These are phyloP conservation scores for Geotrichum macrosporum DNA, from an alignment of 1,139 yeast genomes.

Conservation along the genomic window DNA sequence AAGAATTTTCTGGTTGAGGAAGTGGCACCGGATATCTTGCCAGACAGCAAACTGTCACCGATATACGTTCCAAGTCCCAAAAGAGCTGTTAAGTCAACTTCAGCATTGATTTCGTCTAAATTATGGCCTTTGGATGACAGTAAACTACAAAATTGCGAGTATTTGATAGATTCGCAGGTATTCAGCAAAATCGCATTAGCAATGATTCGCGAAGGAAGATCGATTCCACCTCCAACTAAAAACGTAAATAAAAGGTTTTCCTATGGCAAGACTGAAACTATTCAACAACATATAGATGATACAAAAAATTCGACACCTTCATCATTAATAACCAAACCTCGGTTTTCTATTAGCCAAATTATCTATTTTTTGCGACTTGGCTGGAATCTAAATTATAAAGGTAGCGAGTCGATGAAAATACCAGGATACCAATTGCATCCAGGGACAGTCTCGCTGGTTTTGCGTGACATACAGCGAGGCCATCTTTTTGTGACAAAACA, in stretches of 20 bases:
- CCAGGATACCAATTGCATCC: slow-evolving; percentile 15
- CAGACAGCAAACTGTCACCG: slow-evolving; percentile 1
- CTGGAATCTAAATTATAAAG: slow-evolving; percentile 1
- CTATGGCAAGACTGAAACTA: background rate
- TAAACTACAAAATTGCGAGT: background rate
- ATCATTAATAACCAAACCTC: background rate
- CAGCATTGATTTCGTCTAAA: background rate
- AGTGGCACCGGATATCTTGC: background rate
- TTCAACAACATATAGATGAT: background rate
- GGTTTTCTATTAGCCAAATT: slow-evolving; percentile 9
- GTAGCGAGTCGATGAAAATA: background rate
- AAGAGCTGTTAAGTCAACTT: background rate
- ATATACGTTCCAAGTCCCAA: slow-evolving; percentile 6
- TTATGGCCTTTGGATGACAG: slow-evolving; percentile 1
- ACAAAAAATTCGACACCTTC: background rate
- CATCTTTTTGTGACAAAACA: background rate
- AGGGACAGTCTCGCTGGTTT: slow-evolving; percentile 1
- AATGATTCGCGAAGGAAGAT: slow-evolving; percentile 2
- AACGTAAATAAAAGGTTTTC: background rate
- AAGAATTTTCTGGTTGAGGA: background rate
- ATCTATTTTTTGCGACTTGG: slow-evolving; percentile 9
- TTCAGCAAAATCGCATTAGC: slow-evolving; percentile 11
- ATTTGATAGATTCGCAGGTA: background rate
- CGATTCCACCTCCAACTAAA: background rate
- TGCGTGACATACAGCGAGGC: slow-evolving; percentile 13